Conservation (phyloP, 768 basidiomycete species). For the Leccinum disarticulatum region DNA sequence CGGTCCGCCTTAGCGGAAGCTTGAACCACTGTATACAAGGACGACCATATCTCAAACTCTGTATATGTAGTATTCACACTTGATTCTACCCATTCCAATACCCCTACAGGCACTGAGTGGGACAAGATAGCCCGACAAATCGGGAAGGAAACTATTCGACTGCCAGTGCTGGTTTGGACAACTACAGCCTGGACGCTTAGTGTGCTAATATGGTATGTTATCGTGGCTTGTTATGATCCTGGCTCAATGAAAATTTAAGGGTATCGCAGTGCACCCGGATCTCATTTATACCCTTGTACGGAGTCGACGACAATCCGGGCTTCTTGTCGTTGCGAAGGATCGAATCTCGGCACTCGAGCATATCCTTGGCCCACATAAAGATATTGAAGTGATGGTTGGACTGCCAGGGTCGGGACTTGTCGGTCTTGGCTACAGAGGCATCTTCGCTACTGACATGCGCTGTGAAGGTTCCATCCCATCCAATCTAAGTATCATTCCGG, state of each 20-base stretch:
- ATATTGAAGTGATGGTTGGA: conserved; percentile 20
- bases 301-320: conserved; percentile 23
- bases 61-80: too few species aligned
- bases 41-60: too few species aligned
- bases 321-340: conserved; percentile 53
- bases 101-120: too few species aligned
- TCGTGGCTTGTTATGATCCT: not conserved
- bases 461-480: not conserved
- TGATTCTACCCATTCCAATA: too few species aligned
- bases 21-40: too few species aligned
- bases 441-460: conserved; percentile 60
- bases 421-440: conserved; percentile 55
- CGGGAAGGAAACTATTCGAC: conserved; percentile 34
- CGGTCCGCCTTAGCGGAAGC: conserved; percentile 93
- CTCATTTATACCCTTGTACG: conserved; percentile 64
- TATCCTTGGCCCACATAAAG: conserved; percentile 21
- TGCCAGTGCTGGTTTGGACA: conserved; percentile 80
- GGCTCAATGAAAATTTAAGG: conserved; percentile 44
- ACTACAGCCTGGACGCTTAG: conserved; percentile 98
- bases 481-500: conserved; percentile 53
- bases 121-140: too few species aligned
- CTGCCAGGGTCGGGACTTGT: conserved; percentile 50
- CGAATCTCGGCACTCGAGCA: conserved; percentile 40
- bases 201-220: conserved; percentile 78
- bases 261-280: conserved; percentile 81